Evolutionary conservation across 805 yeast species (phyloP), one percentile per base, ranked within the genome.

Genomic region (Teunomyces gatunensis): DNA sequence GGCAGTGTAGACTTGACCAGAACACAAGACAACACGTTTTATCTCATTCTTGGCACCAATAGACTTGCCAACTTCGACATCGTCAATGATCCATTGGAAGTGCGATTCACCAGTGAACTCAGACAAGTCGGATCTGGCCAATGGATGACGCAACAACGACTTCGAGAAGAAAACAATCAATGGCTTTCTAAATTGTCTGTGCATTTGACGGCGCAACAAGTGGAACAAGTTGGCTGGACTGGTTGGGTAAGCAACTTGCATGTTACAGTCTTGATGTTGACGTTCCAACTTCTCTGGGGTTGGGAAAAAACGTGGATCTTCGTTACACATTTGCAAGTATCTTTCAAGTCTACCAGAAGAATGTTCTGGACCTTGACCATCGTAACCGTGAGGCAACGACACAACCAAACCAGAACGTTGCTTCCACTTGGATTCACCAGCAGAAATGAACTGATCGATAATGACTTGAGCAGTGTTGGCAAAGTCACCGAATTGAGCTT

Each of bases 351-450:
- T 86, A 63, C 96, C 98, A 48, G 96, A 88, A 23, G 99, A 94
- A 75, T 94, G 99, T 78, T 94, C 99, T 56, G 99, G 98, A 63
- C 99, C 99, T 78, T 94, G 99, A 57, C 99, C 99, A 69, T 94
- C 99, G 70, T 91, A 94, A 76, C 99, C 99, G 69, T 94, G 99
- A 49, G 99, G 99, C 72, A 94, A 80, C 3, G 97, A 89, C 59
- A 94, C 74, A 33, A 94, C 96, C 50, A 94, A 67, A 68, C 99
- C 99, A 11, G 97, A 89, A 75, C 99, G 87, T 80, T 94, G 99
- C 69, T 89, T 87, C 99, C 99, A 94, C 77, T 94, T 94, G 57
- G 91, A 82, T 77, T 94, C 99, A 69, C 96, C 99, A 66, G 91
- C 89, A 39, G 97, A 87, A 65, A 94, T 81, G 69, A 94, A 94